Conservation (phyloP, 2,329 filamentous ascomycete genomes). For the Dothideomycetes sp. region DNA sequence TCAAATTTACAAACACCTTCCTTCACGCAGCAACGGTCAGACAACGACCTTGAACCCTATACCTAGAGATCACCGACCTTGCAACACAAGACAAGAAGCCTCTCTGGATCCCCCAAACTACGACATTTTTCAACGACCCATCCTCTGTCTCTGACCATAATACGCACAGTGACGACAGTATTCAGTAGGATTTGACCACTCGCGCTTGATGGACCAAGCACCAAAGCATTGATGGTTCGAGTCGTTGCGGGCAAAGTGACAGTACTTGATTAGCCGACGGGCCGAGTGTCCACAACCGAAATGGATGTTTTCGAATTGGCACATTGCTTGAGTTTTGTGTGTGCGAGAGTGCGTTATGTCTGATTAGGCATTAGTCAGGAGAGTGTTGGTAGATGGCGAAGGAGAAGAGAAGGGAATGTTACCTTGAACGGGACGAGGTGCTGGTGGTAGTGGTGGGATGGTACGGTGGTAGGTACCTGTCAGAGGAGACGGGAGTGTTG, state of each 20-base stretch:
- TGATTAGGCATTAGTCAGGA: background rate
- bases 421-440: background rate
- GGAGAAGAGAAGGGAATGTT: background rate
- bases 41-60: too few relatives aligned
- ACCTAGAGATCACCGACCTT: too few relatives aligned
- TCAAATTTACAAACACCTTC: too few relatives aligned
- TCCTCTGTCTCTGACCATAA: conserved; percentile 1
- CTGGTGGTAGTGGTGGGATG: too few relatives aligned
- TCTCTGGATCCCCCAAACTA: too few relatives aligned
- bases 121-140: background rate
- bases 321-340: conserved; percentile 42
- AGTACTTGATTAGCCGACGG: conserved; percentile 56
- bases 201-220: conserved; percentile 53
- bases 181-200: conserved; percentile 49
- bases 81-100: too few relatives aligned
- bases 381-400: background rate
- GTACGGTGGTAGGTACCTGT: conserved; percentile 1
- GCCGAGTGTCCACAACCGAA: conserved; percentile 56
- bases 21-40: too few relatives aligned
- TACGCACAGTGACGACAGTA: conserved; percentile 37
- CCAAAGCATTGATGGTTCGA: conserved; percentile 59
- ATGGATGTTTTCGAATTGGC: conserved; percentile 60
- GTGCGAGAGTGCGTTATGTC: background rate
- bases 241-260: conserved; percentile 67
- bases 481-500: background rate